Percentiles rank a stretch among this genome's conserved stretches.
These are phyloP conservation scores for Pythium rhizo-oryzae DNA, from an alignment of 352 stramenopile species.

Conservation along the genomic window DNA sequence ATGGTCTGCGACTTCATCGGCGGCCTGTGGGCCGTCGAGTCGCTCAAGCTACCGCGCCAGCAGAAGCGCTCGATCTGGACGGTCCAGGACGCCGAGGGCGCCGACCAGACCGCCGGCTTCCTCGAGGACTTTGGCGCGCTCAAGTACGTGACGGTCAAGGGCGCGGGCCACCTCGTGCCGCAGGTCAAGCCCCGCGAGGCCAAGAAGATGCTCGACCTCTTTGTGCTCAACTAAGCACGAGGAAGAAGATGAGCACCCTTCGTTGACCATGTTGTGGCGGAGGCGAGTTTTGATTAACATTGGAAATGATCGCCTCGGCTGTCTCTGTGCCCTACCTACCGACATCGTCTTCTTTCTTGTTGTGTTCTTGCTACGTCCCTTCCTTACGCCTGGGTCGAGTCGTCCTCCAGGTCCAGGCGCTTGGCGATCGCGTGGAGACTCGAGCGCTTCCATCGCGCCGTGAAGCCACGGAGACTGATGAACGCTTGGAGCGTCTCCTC, in stretches of 20 bases:
- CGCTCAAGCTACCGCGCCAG: slow-evolving; percentile 47
- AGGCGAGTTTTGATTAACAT: no score
- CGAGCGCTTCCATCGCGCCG: slow-evolving; percentile 16
- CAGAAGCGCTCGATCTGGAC: slow-evolving; percentile 45
- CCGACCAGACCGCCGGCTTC: slow-evolving; percentile 79
- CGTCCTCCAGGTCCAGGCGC: slow-evolving; percentile 18
- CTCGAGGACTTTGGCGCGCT: slow-evolving; percentile 70
- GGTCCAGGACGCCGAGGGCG: slow-evolving; percentile 23
- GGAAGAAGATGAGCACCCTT: no score
- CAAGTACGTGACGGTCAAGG: slow-evolving; percentile 12
- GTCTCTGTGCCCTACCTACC: no score
- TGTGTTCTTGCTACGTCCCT: background rate
- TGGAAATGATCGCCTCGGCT: no score
- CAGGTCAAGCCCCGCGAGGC: slow-evolving; percentile 50
- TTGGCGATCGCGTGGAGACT: slow-evolving; percentile 11
- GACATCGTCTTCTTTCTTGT: background rate
- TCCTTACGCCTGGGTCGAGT: background rate
- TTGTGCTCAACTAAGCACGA: slow-evolving; percentile 46
- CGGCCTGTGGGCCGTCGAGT: slow-evolving; percentile 25
- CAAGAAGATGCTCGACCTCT: slow-evolving; percentile 67
- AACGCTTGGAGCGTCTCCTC: slow-evolving; percentile 7
- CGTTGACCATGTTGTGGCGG: no score
- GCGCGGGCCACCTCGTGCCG: slow-evolving; percentile 2
- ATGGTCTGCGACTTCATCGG: slow-evolving; percentile 64
- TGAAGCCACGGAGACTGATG: slow-evolving; percentile 5